These are phyloP conservation scores for Apiosordaria backusii DNA, from an alignment of 495 filamentous ascomycete species.

Conservation along the genomic window DNA sequence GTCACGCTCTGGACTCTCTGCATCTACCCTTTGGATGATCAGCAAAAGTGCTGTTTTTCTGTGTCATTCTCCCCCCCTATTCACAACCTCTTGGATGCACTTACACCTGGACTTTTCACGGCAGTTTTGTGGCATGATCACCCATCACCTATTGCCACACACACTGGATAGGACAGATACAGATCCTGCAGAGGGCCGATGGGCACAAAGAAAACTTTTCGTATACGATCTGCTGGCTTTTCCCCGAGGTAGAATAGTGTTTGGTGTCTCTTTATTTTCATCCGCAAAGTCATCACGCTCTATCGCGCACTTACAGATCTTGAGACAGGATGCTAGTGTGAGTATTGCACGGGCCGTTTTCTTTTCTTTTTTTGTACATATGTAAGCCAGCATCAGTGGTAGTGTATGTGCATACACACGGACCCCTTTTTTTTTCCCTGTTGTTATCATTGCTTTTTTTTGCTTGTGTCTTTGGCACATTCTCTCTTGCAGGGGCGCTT, in stretches of 20 bases:
- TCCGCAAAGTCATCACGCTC: not conserved
- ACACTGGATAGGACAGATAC: not conserved
- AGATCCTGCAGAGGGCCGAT: not conserved
- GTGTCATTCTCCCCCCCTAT: not conserved
- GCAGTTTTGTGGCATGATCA: not conserved
- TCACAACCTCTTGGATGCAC: not conserved
- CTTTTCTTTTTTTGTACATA: not conserved
- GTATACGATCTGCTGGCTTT: not conserved
- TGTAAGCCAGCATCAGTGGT: not conserved
- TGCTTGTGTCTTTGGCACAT: not conserved
- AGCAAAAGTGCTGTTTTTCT: not conserved
- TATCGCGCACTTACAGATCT: not conserved
- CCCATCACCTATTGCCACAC: not conserved
- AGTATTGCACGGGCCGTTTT: not conserved
- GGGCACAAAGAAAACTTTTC: not conserved
- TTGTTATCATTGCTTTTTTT: not conserved
- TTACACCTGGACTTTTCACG: not conserved
- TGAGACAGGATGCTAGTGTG: not conserved
- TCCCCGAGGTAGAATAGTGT: not conserved
- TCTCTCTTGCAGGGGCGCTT: not conserved
- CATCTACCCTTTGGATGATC: not conserved
- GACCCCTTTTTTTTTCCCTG: not conserved
- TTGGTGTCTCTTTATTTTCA: not conserved
- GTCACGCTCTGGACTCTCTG: not conserved
- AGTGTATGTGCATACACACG: not conserved